phyloP scores from a whole-genome alignment of 768 basidiomycete genomes.

The Amanita pallidorosea region DNA sequence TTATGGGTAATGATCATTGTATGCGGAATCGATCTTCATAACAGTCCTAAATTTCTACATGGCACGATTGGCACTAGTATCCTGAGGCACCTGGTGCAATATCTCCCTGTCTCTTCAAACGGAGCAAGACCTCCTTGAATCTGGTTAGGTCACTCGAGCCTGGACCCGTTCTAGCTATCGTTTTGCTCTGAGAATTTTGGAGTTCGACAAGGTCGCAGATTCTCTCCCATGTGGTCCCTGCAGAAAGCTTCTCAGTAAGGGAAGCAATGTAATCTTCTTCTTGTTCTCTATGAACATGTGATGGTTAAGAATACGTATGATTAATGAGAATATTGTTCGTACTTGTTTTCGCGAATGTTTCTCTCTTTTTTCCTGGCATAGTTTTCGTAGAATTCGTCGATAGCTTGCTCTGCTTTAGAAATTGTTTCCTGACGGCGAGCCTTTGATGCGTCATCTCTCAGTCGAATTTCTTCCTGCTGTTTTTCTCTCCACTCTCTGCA shows the following conservation, averaged over 20 bases:
- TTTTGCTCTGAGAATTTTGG: conserved; percentile 97
- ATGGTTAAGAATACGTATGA: neutral
- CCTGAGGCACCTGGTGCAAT: conserved; percentile 89
- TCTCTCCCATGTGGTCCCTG: conserved; percentile 94
- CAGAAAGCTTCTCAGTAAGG: conserved; percentile 67
- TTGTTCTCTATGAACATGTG: conserved; percentile 48
- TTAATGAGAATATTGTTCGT: conserved; percentile 1
- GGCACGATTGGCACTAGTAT: conserved; percentile 39
- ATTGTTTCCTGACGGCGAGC: conserved; percentile 74
- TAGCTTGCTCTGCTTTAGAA: conserved; percentile 71
- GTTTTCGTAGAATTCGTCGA: conserved; percentile 85
- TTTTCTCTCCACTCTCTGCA: conserved; percentile 78
- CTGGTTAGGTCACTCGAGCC: conserved; percentile 84
- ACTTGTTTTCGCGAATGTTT: conserved; percentile 95
- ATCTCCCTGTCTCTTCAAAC: conserved; percentile 84
- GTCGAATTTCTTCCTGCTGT: conserved; percentile 74
- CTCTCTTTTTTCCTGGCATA: conserved; percentile 85
- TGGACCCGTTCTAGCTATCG: conserved; percentile 74
- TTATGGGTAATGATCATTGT: neutral
- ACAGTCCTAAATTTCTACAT: neutral
- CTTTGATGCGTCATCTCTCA: conserved; percentile 74
- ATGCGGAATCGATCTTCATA: neutral
- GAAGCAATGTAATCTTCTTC: conserved; percentile 71
- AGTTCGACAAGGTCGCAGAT: conserved; percentile 81
- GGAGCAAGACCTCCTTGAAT: conserved; percentile 87